Conservation (phyloP, 495 filamentous ascomycete genomes). For the Neurospora sp. region DNA sequence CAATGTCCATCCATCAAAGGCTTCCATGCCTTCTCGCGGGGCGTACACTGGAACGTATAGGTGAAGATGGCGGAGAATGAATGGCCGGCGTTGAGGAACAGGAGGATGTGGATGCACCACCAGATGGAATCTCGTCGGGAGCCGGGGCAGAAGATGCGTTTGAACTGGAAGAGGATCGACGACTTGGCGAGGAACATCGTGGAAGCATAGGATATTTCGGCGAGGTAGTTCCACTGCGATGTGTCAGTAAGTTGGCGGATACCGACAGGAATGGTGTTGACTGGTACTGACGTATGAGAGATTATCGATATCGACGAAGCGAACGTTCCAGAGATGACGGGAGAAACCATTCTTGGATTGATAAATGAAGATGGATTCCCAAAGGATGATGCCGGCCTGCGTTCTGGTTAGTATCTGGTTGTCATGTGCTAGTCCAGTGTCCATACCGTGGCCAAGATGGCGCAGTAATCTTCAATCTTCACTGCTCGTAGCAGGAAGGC, state of each 20-base stretch:
- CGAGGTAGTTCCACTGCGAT: conserved; percentile 11
- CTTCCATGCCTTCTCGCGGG: conserved; percentile 19
- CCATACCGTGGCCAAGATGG: conserved; percentile 9
- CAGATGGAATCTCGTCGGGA: conserved; percentile 15
- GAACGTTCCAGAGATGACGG: conserved; percentile 16
- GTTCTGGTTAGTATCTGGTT: not conserved
- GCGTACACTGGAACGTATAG: conserved; percentile 20
- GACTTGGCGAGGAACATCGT: conserved; percentile 19
- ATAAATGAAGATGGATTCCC: conserved; percentile 17
- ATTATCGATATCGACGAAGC: conserved; percentile 5
- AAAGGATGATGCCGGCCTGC: conserved; percentile 13
- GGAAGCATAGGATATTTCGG: conserved; percentile 15
- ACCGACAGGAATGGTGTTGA: not conserved
- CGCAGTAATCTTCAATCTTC: conserved; percentile 13
- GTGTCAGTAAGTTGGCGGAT: not conserved
- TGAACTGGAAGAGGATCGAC: conserved; percentile 18
- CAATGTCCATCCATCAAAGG: conserved; percentile 15
- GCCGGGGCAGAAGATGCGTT: conserved; percentile 14
- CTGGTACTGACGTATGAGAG: conserved; percentile 6
- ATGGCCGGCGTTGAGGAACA: conserved; percentile 18
- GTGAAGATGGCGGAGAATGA: conserved; percentile 15
- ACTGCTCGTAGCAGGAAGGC: conserved; percentile 10
- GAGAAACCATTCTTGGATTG: conserved; percentile 13
- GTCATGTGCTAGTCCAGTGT: not conserved
- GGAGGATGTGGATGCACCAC: conserved; percentile 18